Conservation (phyloP, 371 early-diverging fungal genomes). For the Haplosporangium sp. region DNA sequence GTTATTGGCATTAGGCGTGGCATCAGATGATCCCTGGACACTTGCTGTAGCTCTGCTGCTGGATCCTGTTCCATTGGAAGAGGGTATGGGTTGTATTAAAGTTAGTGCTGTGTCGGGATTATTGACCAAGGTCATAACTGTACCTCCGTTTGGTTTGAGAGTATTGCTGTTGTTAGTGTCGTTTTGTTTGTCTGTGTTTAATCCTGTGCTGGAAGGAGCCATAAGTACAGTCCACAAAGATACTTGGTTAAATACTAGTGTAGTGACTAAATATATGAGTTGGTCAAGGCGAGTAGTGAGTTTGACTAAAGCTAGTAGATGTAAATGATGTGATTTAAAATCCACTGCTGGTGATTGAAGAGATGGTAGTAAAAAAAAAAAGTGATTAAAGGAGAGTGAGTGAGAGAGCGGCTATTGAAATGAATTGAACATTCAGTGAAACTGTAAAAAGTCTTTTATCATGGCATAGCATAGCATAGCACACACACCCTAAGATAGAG, state of each 20-base stretch:
- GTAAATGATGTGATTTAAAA: not conserved
- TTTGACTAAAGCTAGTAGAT: too few species aligned
- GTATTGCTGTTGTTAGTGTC: too few species aligned
- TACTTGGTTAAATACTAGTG: not conserved
- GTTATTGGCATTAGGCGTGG: constrained; percentile 31
- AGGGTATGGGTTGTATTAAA: constrained; percentile 14
- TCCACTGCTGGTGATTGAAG: not conserved
- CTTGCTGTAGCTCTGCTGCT: constrained; percentile 7
- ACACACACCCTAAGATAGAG: too few species aligned
- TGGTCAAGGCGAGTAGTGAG: too few species aligned
- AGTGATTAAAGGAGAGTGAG: too few species aligned
- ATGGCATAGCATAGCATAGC: too few species aligned
- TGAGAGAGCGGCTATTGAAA: not conserved
- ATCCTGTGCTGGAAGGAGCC: constrained; percentile 18
- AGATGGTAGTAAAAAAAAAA: too few species aligned
- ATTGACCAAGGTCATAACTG: constrained; percentile 27
- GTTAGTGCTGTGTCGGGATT: constrained; percentile 21
- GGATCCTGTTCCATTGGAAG: not conserved
- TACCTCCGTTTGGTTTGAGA: not conserved
- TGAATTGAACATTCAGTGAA: not conserved
- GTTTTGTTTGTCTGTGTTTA: not conserved
- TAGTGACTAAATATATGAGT: too few species aligned
- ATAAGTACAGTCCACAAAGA: not conserved
- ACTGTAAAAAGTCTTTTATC: too few species aligned
- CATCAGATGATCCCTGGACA: constrained; percentile 12